Evolutionary conservation across 2,329 filamentous ascomycete genomes (phyloP).

Genomic region (Claviceps arundinis): DNA sequence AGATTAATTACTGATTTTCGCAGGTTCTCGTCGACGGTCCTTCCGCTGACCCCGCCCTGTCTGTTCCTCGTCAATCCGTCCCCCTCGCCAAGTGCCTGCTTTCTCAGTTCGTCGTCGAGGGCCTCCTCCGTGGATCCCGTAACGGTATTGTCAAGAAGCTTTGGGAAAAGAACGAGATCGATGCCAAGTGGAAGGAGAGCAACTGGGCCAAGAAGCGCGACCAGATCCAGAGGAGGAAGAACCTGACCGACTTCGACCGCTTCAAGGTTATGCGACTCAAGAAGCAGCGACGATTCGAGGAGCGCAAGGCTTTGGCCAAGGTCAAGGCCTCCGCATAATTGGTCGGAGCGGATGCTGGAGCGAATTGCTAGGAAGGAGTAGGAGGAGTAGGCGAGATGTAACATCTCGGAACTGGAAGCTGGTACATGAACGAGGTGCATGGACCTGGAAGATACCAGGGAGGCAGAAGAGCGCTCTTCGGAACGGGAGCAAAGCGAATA

Average conservation of each 20-base stretch:
- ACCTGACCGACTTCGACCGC: slow-evolving; percentile 95
- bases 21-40: slow-evolving; percentile 96
- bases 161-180: slow-evolving; percentile 86
- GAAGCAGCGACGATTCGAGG: slow-evolving; percentile 98
- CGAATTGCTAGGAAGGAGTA: slow-evolving; percentile 21
- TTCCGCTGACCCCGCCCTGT: slow-evolving; percentile 63
- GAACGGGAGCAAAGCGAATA: too few relatives aligned
- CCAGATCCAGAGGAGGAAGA: slow-evolving; percentile 74
- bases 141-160: slow-evolving; percentile 69
- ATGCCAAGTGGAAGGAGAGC: slow-evolving; percentile 84
- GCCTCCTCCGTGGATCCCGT: slow-evolving; percentile 75
- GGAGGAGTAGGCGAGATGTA: slow-evolving; percentile 9
- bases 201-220: slow-evolving; percentile 90
- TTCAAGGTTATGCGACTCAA: slow-evolving; percentile 99
- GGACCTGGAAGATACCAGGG: slow-evolving; percentile 21
- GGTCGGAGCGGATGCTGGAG: slow-evolving; percentile 10
- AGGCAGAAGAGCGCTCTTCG: slow-evolving; percentile 18
- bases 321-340: slow-evolving; percentile 66
- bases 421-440: slow-evolving; percentile 25
- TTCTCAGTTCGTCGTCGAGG: slow-evolving; percentile 76
- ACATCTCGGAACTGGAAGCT: slow-evolving; percentile 19
- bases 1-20: slow-evolving; percentile 3
- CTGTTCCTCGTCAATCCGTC: slow-evolving; percentile 77
- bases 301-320: slow-evolving; percentile 92
- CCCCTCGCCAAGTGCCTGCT: slow-evolving; percentile 74